These are phyloP conservation scores for Inga oerstediana DNA, from an alignment of 306 rosid species.

Conservation along the genomic window DNA sequence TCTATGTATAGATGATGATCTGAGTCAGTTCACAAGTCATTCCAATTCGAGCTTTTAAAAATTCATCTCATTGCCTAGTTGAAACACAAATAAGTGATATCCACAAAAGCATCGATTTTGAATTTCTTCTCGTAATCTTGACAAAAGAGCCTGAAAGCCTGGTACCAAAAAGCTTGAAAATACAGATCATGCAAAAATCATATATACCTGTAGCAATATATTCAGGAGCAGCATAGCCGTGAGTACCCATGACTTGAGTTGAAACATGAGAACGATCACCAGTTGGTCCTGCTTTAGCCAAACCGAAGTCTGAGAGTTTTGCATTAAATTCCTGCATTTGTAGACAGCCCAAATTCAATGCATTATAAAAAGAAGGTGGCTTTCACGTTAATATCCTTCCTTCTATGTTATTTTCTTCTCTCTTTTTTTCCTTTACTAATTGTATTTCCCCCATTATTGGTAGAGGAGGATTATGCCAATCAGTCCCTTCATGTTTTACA, in stretches of 20 bases:
- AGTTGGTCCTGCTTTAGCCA: slow-evolving; percentile 96
- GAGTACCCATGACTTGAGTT: slow-evolving; percentile 90
- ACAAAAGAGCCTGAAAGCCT: not conserved
- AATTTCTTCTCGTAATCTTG: not conserved
- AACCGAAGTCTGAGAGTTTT: slow-evolving; percentile 91
- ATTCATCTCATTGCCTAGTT: not conserved
- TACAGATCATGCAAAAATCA: slow-evolving; percentile 5
- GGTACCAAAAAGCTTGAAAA: slow-evolving; percentile 20
- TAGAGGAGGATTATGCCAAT: not conserved
- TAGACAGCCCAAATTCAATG: not conserved
- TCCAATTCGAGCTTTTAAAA: slow-evolving; percentile 2
- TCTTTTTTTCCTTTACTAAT: too few species aligned
- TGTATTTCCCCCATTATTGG: not conserved
- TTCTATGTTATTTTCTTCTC: not conserved
- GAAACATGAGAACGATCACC: slow-evolving; percentile 90
- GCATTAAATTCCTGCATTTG: slow-evolving; percentile 78
- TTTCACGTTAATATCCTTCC: not conserved
- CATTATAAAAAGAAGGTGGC: not conserved
- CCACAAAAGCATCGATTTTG: slow-evolving; percentile 12
- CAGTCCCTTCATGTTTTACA: slow-evolving; percentile 18
- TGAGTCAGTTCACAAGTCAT: slow-evolving; percentile 13
- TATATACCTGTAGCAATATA: slow-evolving; percentile 82
- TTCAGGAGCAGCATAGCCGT: slow-evolving; percentile 96
- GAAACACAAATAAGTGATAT: not conserved
- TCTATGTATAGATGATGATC: not conserved